Conservation (phyloP, 2,329 filamentous ascomycete species). For the Trichoderma arundinaceum region DNA sequence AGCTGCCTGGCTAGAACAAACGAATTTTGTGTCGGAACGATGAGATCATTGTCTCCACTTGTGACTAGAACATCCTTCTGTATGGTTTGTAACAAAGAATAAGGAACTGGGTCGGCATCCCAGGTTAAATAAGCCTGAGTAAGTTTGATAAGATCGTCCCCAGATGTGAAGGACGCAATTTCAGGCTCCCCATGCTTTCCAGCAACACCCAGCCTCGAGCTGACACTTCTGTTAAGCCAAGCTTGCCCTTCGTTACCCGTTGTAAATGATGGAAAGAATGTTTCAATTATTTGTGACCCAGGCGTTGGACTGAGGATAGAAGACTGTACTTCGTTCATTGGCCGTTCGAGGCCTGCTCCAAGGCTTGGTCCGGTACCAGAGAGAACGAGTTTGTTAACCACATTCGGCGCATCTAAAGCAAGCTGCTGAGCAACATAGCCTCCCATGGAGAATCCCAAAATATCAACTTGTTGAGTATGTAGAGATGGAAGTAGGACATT, state of each 20-base stretch:
- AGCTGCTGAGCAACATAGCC: conserved; percentile 53
- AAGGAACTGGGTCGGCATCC: conserved; percentile 21
- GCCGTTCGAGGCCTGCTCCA: conserved; percentile 43
- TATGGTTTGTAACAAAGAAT: conserved; percentile 11
- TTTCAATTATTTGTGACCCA: neutral
- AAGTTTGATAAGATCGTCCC: conserved; percentile 8
- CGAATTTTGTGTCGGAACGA: conserved; percentile 13
- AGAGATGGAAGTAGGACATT: conserved; percentile 10
- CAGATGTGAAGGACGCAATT: conserved; percentile 6
- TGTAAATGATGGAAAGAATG: conserved; percentile 15
- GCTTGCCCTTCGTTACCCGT: conserved; percentile 5
- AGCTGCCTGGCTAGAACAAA: conserved; percentile 3
- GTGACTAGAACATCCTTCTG: conserved; percentile 20
- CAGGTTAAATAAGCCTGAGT: conserved; percentile 24
- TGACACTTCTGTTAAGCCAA: neutral
- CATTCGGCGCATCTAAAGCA: conserved; percentile 46
- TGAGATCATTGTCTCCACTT: conserved; percentile 10
- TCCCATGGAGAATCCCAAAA: conserved; percentile 59
- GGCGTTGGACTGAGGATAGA: conserved; percentile 9
- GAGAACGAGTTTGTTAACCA: conserved; percentile 50
- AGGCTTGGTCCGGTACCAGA: conserved; percentile 51
- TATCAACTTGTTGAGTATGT: conserved; percentile 42
- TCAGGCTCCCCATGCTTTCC: conserved; percentile 15
- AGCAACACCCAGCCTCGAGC: conserved; percentile 1
- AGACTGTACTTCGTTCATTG: conserved; percentile 31